These are phyloP conservation scores for Podosphaera xanthii DNA, from an alignment of 2,329 filamentous ascomycete species.

Conservation along the genomic window DNA sequence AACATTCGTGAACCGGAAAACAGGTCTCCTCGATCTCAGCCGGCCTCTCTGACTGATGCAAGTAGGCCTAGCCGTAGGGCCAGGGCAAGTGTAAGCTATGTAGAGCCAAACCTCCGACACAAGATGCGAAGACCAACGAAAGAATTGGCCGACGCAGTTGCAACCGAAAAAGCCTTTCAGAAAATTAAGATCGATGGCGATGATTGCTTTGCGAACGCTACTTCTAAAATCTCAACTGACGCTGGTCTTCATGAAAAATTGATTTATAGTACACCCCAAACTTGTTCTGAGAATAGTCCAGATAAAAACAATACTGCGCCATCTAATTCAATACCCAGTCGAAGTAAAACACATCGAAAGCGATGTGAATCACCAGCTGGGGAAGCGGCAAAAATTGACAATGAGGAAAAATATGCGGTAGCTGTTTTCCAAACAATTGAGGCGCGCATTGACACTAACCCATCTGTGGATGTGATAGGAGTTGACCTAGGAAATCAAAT, in stretches of 20 bases:
- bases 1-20: constrained; percentile 19
- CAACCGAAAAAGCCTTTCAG: constrained; percentile 28
- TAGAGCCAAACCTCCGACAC: constrained; percentile 56
- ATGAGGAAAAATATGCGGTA: background rate
- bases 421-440: background rate
- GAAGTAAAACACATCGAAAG: constrained; percentile 14
- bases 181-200: constrained; percentile 10
- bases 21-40: constrained; percentile 36
- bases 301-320: constrained; percentile 8
- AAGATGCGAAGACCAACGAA: constrained; percentile 71
- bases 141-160: constrained; percentile 51
- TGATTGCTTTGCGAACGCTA: constrained; percentile 1
- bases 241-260: constrained; percentile 14
- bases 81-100: constrained; percentile 51
- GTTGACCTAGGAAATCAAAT: background rate
- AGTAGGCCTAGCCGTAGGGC: constrained; percentile 44
- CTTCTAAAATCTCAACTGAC: constrained; percentile 14
- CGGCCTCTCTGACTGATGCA: constrained; percentile 31
- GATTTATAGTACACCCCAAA: constrained; percentile 10
- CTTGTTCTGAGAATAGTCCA: constrained; percentile 14
- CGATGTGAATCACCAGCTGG: constrained; percentile 12
- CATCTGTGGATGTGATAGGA: background rate
- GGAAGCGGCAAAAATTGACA: background rate
- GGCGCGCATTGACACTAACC: too few relatives aligned
- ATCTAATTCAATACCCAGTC: constrained; percentile 8